Conservation (phyloP, 306 rosid genomes). For the Castanea crenata region DNA sequence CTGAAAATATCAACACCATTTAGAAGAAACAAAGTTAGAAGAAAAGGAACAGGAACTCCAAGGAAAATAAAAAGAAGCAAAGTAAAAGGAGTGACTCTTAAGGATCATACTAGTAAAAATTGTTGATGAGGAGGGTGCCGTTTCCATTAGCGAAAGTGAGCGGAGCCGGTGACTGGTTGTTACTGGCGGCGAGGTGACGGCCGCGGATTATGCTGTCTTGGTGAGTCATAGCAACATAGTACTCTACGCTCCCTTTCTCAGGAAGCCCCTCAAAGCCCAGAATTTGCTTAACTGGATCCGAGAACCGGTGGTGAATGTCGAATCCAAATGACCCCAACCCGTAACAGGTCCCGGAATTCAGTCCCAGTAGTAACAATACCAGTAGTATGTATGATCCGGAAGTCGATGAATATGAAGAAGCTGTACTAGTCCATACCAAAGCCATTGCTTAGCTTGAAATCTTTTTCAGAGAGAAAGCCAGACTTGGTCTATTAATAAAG, state of each 20-base stretch:
- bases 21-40: too few species aligned
- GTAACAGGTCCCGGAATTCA: conserved; percentile 22
- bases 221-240: conserved; percentile 67
- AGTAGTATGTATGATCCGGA: not conserved
- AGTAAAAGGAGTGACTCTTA: too few species aligned
- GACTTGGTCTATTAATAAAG: too few species aligned
- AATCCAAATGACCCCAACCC: conserved; percentile 52
- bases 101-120: too few species aligned
- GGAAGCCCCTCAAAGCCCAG: conserved; percentile 46
- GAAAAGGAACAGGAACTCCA: too few species aligned
- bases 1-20: not conserved
- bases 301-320: conserved; percentile 66
- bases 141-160: conserved; percentile 42
- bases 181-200: conserved; percentile 43
- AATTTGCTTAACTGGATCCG: conserved; percentile 66
- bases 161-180: conserved; percentile 14
- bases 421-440: not conserved
- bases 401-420: not conserved
- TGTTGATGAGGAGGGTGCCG: too few species aligned
- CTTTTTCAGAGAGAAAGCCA: not conserved
- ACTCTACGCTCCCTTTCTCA: conserved; percentile 55
- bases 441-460: conserved; percentile 29
- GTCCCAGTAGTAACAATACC: conserved; percentile 11
- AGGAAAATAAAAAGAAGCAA: too few species aligned
- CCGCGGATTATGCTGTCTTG: conserved; percentile 58